Evolutionary conservation across 371 early-diverging fungal genomes (phyloP).

Genomic region (Haplosporangium sp.): DNA sequence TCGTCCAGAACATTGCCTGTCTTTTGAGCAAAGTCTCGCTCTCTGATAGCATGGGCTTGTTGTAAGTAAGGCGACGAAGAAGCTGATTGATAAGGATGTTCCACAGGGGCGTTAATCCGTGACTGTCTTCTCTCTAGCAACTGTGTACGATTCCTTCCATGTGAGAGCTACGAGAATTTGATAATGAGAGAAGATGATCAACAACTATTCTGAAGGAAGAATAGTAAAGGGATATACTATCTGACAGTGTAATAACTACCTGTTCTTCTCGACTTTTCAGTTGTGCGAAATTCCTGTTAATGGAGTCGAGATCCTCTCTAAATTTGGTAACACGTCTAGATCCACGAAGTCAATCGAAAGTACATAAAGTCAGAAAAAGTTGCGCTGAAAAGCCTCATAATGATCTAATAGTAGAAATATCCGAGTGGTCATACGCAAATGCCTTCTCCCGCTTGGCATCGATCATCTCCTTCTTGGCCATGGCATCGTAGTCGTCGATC

Average conservation of each 20-base stretch:
- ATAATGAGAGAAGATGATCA: background rate
- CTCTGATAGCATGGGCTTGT: slow-evolving; percentile 51
- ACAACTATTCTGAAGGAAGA: background rate
- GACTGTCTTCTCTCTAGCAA: slow-evolving; percentile 62
- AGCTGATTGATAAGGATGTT: slow-evolving; percentile 37
- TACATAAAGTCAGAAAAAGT: background rate
- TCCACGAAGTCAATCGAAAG: background rate
- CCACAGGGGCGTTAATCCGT: slow-evolving; percentile 31
- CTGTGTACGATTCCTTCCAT: slow-evolving; percentile 61
- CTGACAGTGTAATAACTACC: slow-evolving; percentile 10
- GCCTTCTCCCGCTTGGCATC: slow-evolving; percentile 82
- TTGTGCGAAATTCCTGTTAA: slow-evolving; percentile 66
- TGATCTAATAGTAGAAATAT: background rate
- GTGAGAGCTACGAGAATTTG: slow-evolving; percentile 21
- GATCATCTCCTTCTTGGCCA: slow-evolving; percentile 81
- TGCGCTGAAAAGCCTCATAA: too few species aligned
- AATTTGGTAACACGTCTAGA: slow-evolving; percentile 74
- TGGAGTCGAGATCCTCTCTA: slow-evolving; percentile 69
- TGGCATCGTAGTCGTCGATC: slow-evolving; percentile 77
- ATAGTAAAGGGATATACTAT: too few species aligned
- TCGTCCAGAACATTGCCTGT: slow-evolving; percentile 79
- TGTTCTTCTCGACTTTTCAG: slow-evolving; percentile 68
- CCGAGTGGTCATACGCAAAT: slow-evolving; percentile 62
- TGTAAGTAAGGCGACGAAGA: slow-evolving; percentile 42
- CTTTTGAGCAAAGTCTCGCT: slow-evolving; percentile 62